A percentile compares a stretch with the other conserved stretches of the same genome.
phyloP scores from a whole-genome alignment of 2,329 filamentous ascomycete species.

The Fusarium algeriense region DNA sequence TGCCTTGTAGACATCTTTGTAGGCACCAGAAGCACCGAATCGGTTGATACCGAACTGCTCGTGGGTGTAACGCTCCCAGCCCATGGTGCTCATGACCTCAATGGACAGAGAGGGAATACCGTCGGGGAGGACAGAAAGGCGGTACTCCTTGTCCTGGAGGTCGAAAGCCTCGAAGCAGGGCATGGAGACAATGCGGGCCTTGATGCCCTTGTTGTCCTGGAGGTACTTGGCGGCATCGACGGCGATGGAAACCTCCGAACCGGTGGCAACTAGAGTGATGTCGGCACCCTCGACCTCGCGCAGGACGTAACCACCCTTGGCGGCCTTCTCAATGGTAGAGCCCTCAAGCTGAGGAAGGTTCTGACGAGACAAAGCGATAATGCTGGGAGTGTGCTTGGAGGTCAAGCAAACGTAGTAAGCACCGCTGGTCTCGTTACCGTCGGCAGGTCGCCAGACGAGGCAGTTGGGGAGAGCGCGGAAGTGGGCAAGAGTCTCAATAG shows the following conservation, averaged over 20 bases:
- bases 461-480: conserved; percentile 99
- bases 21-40: conserved; percentile 96
- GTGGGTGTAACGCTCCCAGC: conserved; percentile 99
- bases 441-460: conserved; percentile 99
- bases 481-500: conserved; percentile 97
- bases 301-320: conserved; percentile 95
- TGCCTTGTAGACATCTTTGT: conserved; percentile 97
- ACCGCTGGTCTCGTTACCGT: conserved; percentile 97
- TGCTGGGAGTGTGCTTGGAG: conserved; percentile 88
- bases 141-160: conserved; percentile 93
- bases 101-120: conserved; percentile 93
- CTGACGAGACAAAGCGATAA: conserved; percentile 95
- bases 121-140: conserved; percentile 90
- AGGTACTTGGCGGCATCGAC: conserved; percentile 93
- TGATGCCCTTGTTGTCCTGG: conserved; percentile 87
- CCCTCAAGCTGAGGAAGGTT: conserved; percentile 98
- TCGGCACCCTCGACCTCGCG: conserved; percentile 86
- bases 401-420: conserved; percentile 97
- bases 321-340: conserved; percentile 87
- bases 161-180: conserved; percentile 99
- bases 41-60: conserved; percentile 99
- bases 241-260: conserved; percentile 94
- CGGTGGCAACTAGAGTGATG: conserved; percentile 92
- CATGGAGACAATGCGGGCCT: conserved; percentile 92
- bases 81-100: conserved; percentile 96